phyloP scores from a whole-genome alignment of 305 asterid species.

The Fraxinus baroniana region DNA sequence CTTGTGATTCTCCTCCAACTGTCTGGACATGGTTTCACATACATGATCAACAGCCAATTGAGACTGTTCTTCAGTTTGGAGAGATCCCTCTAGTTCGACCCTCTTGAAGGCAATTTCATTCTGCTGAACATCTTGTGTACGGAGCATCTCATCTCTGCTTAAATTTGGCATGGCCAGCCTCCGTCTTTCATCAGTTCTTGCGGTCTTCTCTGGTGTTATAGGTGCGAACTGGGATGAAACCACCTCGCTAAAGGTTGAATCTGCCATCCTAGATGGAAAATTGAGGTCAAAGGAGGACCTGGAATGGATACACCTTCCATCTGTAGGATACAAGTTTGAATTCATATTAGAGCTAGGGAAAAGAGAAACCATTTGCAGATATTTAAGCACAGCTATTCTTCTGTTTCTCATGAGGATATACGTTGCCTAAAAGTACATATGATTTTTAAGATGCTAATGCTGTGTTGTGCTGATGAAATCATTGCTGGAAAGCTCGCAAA shows the following conservation, averaged over 20 bases:
- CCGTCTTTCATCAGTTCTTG: constrained; percentile 29
- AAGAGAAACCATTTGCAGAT: constrained; percentile 16
- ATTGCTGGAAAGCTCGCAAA: constrained; percentile 1
- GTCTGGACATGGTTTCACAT: constrained; percentile 34
- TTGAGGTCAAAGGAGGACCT: constrained; percentile 52
- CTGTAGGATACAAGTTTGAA: constrained; percentile 37
- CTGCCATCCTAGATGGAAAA: constrained; percentile 40
- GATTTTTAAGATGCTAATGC: constrained; percentile 1
- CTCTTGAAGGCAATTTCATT: constrained; percentile 15
- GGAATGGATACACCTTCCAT: constrained; percentile 39
- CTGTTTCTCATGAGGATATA: background rate
- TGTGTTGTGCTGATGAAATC: background rate
- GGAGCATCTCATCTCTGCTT: constrained; percentile 22
- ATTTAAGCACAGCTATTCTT: background rate
- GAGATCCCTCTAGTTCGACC: constrained; percentile 36
- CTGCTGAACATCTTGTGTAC: constrained; percentile 30
- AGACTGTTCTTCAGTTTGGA: constrained; percentile 31
- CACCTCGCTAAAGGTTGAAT: constrained; percentile 39
- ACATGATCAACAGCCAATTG: constrained; percentile 32
- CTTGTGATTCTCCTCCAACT: constrained; percentile 61
- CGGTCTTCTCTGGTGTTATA: constrained; percentile 61
- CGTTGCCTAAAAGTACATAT: background rate
- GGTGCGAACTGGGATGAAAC: constrained; percentile 51
- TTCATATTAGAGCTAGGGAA: constrained; percentile 25
- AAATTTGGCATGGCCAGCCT: constrained; percentile 24